These are phyloP conservation scores for Licmophora abbreviata DNA, from an alignment of 108 stramenopile species.

Conservation along the genomic window DNA sequence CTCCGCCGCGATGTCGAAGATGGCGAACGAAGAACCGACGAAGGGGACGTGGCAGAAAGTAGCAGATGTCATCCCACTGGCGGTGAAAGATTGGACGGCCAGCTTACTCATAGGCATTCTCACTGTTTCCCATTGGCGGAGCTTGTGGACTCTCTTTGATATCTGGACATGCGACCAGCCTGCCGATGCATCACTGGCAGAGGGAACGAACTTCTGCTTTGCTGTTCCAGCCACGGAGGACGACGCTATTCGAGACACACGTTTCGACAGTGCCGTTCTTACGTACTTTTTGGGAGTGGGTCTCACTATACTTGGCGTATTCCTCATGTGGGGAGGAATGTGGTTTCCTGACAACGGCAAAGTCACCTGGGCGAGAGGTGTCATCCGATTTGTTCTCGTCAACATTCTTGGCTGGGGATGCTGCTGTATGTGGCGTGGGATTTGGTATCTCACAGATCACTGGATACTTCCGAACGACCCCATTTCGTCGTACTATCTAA, in stretches of 20 bases:
- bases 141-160: conserved; percentile 22
- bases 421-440: conserved; percentile 15
- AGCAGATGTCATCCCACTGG: too few relatives aligned
- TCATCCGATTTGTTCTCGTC: conserved; percentile 9
- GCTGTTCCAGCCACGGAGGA: conserved; percentile 1
- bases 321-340: conserved; percentile 5
- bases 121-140: conserved; percentile 22
- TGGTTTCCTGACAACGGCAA: conserved; percentile 2
- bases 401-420: conserved; percentile 14
- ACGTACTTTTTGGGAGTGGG: conserved; percentile 14
- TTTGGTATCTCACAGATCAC: conserved; percentile 23
- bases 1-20: too few relatives aligned
- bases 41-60: too few relatives aligned
- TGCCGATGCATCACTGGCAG: conserved; percentile 6
- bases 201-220: conserved; percentile 23
- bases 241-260: conserved; percentile 1
- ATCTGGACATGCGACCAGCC: conserved; percentile 19
- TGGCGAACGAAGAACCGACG: too few relatives aligned
- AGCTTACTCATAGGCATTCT: conserved; percentile 16
- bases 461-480: conserved; percentile 14
- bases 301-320: conserved; percentile 8
- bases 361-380: background rate
- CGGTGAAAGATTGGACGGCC: conserved; percentile 19
- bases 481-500: conserved; percentile 7
- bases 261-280: conserved; percentile 9